Evolutionary conservation across 345 rosid species (phyloP), one percentile per base, ranked within the genome.

Genomic region (Limnanthes douglasii): DNA sequence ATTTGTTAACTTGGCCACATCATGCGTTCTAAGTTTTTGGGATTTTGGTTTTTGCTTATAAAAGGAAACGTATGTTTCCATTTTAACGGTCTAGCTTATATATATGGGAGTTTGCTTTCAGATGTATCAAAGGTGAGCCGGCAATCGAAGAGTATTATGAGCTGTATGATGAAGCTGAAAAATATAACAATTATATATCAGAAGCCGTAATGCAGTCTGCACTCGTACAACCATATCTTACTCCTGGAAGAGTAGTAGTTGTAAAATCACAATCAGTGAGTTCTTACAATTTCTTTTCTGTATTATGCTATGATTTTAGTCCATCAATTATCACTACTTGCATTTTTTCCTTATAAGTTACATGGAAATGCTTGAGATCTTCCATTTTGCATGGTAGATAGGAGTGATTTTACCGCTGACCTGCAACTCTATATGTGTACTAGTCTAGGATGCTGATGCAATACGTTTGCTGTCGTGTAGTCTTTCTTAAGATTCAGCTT

Each of bases 121-220:
- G 98, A 22, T 88, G 97, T 50, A 79, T 84, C 42, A 76, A 79
- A 68, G 86, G 98, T 37, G 92, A 77, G 66, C 84, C 98, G 0
- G 69, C 77, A 44, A 84, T 88, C 41, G 95, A 88, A 62, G 95
- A 77, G 36, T 88, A 88, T 57, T 84, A 66, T 53, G 81, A 76
- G 48, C 39, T 84, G 76, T 60, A 48, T 48, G 10, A 49, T 13
- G 86, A 79, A 65, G 78, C 84, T 15, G 68, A 72, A 47, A 43
- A 56, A 10, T 62, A 39, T 39, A 38, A 49, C 37, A 39, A 43
- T 40, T 64, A 56, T 56, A 66, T 88, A 61, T 61, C 65, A 3
- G 76, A 74, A 42, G 77, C 67, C 14, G 61, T 88, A 47, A 74
- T 79, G 84, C 69, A 59, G 62, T 66, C 85, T 53, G 5, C 65